phyloP scores from a whole-genome alignment of 768 basidiomycete species.

The Leucosporidium creatinivorum region DNA sequence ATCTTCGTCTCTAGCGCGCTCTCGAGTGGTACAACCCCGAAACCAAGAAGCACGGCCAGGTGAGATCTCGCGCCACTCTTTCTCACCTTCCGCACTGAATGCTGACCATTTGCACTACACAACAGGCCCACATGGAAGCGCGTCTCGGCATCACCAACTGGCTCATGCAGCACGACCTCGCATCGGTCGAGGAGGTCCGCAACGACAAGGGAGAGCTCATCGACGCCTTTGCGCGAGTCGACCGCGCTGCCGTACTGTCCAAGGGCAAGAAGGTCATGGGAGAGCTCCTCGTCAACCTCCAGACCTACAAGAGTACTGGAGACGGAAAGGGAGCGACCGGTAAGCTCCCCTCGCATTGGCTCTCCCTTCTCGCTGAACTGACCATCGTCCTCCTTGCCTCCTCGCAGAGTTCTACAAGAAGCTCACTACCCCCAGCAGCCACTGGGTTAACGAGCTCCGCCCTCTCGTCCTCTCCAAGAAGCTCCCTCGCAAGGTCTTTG shows the following conservation, averaged over 20 bases:
- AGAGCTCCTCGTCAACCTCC: slow-evolving; percentile 67
- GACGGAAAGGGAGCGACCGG: slow-evolving; percentile 19
- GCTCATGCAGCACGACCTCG: slow-evolving; percentile 63
- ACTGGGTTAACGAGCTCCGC: slow-evolving; percentile 68
- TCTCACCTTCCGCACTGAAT: no score
- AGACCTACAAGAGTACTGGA: slow-evolving; percentile 69
- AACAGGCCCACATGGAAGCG: slow-evolving; percentile 42
- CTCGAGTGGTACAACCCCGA: slow-evolving; percentile 76
- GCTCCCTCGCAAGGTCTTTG: slow-evolving; percentile 75
- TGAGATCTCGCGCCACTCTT: not conserved
- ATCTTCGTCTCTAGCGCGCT: slow-evolving; percentile 46
- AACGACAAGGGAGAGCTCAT: slow-evolving; percentile 54
- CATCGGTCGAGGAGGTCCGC: slow-evolving; percentile 61
- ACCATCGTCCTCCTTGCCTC: not conserved
- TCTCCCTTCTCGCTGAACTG: not conserved
- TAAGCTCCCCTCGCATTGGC: not conserved
- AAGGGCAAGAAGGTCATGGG: slow-evolving; percentile 62
- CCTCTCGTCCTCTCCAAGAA: slow-evolving; percentile 56
- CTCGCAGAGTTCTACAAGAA: slow-evolving; percentile 58
- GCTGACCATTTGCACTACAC: no score
- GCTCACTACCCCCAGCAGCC: slow-evolving; percentile 62
- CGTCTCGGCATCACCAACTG: slow-evolving; percentile 76
- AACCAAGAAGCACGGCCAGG: slow-evolving; percentile 76
- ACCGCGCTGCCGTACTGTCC: slow-evolving; percentile 59
- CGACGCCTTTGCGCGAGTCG: slow-evolving; percentile 66